Conservation (phyloP, 106 monocot species). For the Dioscorea alata region DNA sequence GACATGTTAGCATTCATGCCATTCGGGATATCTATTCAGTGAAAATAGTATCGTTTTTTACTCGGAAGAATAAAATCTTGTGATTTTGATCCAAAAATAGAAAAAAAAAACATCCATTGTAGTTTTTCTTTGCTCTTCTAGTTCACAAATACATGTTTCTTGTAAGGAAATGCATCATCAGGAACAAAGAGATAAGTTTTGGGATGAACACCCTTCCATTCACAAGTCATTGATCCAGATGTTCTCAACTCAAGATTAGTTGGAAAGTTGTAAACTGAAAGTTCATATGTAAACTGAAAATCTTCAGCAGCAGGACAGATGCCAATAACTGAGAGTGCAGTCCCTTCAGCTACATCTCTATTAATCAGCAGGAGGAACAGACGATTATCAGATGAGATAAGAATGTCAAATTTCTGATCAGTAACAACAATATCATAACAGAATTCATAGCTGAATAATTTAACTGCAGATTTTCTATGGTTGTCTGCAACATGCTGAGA, state of each 20-base stretch:
- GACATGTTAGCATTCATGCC: too few relatives aligned
- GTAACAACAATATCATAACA: slow-evolving; percentile 19
- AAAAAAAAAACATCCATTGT: too few relatives aligned
- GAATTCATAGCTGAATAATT: slow-evolving; percentile 22
- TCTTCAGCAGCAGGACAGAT: slow-evolving; percentile 2
- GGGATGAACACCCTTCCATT: slow-evolving; percentile 29
- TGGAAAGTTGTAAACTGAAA: slow-evolving; percentile 8
- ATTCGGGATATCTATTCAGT: too few relatives aligned
- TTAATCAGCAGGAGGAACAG: slow-evolving; percentile 52
- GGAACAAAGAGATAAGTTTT: slow-evolving; percentile 53
- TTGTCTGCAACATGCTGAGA: slow-evolving; percentile 24
- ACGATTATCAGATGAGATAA: slow-evolving; percentile 24
- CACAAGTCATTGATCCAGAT: slow-evolving; percentile 11
- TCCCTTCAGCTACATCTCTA: background rate
- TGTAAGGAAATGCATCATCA: too few relatives aligned
- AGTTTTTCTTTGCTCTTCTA: too few relatives aligned
- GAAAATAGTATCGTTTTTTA: too few relatives aligned
- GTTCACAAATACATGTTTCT: too few relatives aligned
- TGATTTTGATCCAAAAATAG: too few relatives aligned
- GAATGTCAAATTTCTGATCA: slow-evolving; percentile 14
- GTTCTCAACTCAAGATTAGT: slow-evolving; percentile 34
- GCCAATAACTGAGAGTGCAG: slow-evolving; percentile 33
- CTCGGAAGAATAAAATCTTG: too few relatives aligned
- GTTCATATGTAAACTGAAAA: slow-evolving; percentile 28
- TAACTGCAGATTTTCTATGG: slow-evolving; percentile 14